phyloP scores from a whole-genome alignment of 345 rosid species.

The Isatis tinctoria region DNA sequence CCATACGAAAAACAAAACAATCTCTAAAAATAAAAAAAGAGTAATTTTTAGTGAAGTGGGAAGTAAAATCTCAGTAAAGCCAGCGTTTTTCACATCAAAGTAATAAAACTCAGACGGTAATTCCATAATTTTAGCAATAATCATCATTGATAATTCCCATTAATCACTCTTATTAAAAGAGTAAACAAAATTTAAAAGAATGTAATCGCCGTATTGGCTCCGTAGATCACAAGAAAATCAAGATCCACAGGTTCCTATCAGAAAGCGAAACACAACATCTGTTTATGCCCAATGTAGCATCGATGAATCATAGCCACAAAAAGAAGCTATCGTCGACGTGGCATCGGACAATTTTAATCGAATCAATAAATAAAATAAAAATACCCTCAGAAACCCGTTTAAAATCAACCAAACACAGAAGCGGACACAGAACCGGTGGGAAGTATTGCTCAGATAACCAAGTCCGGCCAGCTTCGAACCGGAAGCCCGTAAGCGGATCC shows the following conservation, averaged over 20 bases:
- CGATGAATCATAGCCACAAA: conserved; percentile 40
- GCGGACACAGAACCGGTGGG: conserved; percentile 24
- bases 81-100: conserved; percentile 31
- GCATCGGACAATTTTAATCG: conserved; percentile 41
- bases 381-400: conserved; percentile 35
- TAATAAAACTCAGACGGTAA: conserved; percentile 72
- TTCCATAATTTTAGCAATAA: conserved; percentile 50
- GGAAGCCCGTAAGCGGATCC: background rate
- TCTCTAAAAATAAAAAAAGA: background rate
- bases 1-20: conserved; percentile 21
- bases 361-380: background rate
- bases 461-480: background rate
- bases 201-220: conserved; percentile 38
- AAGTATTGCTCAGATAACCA: conserved; percentile 7
- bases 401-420: conserved; percentile 36
- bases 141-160: background rate
- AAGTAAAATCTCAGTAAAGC: conserved; percentile 17
- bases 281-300: conserved; percentile 54
- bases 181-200: background rate
- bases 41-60: background rate
- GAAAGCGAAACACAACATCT: conserved; percentile 44
- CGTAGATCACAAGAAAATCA: background rate
- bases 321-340: conserved; percentile 38
- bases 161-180: background rate
- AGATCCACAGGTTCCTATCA: conserved; percentile 68